These are phyloP conservation scores for Russula lepida DNA, from an alignment of 768 basidiomycete species.

Conservation along the genomic window DNA sequence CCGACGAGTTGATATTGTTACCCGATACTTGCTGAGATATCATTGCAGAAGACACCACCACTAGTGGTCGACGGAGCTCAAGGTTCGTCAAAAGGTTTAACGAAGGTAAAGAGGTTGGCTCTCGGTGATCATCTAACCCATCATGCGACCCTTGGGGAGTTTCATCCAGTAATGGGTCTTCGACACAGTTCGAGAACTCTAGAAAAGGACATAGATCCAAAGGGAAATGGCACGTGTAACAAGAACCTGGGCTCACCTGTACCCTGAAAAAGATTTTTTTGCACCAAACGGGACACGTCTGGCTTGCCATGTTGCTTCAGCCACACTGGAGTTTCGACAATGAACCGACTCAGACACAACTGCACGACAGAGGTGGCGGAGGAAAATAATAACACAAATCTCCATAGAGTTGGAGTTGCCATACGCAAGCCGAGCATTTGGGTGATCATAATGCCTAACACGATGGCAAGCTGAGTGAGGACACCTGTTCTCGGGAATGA, in stretches of 20 bases:
- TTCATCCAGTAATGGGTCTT: slow-evolving; percentile 22
- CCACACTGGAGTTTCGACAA: slow-evolving; percentile 70
- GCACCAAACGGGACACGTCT: slow-evolving; percentile 40
- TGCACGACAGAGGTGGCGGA: slow-evolving; percentile 47
- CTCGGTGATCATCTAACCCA: slow-evolving; percentile 24
- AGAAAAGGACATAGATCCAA: slow-evolving; percentile 21
- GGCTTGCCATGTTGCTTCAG: slow-evolving; percentile 41
- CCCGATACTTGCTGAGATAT: slow-evolving; percentile 73
- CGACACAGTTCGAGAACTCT: slow-evolving; percentile 3
- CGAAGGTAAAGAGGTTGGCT: slow-evolving; percentile 35
- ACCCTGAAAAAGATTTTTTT: slow-evolving; percentile 36
- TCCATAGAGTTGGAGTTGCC: slow-evolving; percentile 65
- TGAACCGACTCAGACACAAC: slow-evolving; percentile 41
- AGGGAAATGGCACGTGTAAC: neutral
- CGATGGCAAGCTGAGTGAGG: slow-evolving; percentile 74
- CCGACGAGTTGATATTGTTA: neutral
- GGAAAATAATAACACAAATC: slow-evolving; percentile 60
- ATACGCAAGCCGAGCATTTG: slow-evolving; percentile 67
- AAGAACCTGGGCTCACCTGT: slow-evolving; percentile 11
- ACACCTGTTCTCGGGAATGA: slow-evolving; percentile 41
- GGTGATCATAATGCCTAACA: slow-evolving; percentile 80
- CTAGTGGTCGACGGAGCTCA: slow-evolving; percentile 54
- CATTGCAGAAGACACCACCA: slow-evolving; percentile 65
- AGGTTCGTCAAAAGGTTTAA: slow-evolving; percentile 40
- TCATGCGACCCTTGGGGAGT: slow-evolving; percentile 24